Conservation (phyloP, 106 monocot species). For the Chionographis japonica region DNA sequence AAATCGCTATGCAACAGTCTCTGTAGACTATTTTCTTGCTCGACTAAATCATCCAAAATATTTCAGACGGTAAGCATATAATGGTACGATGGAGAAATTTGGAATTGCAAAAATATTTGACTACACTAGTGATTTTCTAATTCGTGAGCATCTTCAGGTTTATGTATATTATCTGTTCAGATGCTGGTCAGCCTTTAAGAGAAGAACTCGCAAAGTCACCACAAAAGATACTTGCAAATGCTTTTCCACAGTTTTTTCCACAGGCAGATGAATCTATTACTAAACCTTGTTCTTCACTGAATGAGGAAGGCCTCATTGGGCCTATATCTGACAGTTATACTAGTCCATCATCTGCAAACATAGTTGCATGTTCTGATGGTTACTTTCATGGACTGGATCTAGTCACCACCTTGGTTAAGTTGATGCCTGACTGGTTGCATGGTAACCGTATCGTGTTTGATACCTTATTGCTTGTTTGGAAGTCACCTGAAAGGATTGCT, state of each 20-base stretch:
- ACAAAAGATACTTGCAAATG: slow-evolving; percentile 78
- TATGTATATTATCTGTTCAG: slow-evolving; percentile 88
- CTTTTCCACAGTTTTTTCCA: slow-evolving; percentile 67
- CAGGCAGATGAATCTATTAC: slow-evolving; percentile 32
- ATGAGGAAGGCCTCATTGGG: slow-evolving; percentile 42
- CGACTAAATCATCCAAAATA: slow-evolving; percentile 85
- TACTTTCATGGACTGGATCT: slow-evolving; percentile 96
- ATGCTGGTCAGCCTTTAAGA: slow-evolving; percentile 75
- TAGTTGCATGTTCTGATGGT: slow-evolving; percentile 46
- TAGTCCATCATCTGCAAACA: slow-evolving; percentile 20
- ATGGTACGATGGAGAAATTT: background rate
- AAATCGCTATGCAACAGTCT: slow-evolving; percentile 86
- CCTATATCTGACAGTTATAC: slow-evolving; percentile 41
- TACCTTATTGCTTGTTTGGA: slow-evolving; percentile 80
- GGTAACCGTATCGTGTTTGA: slow-evolving; percentile 82
- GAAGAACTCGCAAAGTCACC: slow-evolving; percentile 92
- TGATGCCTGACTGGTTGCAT: slow-evolving; percentile 92
- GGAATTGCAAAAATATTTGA: background rate
- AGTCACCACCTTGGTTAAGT: slow-evolving; percentile 78
- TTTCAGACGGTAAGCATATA: slow-evolving; percentile 61
- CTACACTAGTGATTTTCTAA: background rate
- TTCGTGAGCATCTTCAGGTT: slow-evolving; percentile 49
- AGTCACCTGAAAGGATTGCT: slow-evolving; percentile 73
- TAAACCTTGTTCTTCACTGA: slow-evolving; percentile 38
- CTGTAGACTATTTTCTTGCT: slow-evolving; percentile 94